phyloP scores from a whole-genome alignment of 352 stramenopile species.

The Globisporangium paroecandrum region DNA sequence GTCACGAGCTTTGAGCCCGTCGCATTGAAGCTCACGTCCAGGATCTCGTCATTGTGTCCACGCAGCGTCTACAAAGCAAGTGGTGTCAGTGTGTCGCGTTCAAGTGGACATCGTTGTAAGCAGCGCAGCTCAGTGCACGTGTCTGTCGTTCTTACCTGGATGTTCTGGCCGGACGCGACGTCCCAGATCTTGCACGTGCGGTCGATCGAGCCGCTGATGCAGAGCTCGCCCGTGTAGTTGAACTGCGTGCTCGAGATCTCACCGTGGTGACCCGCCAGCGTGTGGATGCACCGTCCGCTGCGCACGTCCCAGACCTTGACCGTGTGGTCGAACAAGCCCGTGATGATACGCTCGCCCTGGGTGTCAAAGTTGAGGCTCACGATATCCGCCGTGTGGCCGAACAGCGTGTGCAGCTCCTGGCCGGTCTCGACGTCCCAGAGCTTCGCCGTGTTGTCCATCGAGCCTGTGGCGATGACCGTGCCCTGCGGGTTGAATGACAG shows the following conservation, averaged over 20 bases:
- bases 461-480: slow-evolving; percentile 87
- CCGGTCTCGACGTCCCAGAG: slow-evolving; percentile 95
- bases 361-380: slow-evolving; percentile 94
- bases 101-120: background rate
- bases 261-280: slow-evolving; percentile 90
- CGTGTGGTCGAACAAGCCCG: slow-evolving; percentile 94
- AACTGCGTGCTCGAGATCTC: slow-evolving; percentile 96
- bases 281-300: slow-evolving; percentile 89
- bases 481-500: slow-evolving; percentile 94
- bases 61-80: slow-evolving; percentile 68
- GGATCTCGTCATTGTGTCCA: slow-evolving; percentile 94
- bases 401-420: slow-evolving; percentile 91
- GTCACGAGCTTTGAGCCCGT: slow-evolving; percentile 94
- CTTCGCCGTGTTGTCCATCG: slow-evolving; percentile 95
- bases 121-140: background rate
- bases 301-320: slow-evolving; percentile 91
- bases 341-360: slow-evolving; percentile 91
- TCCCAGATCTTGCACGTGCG: slow-evolving; percentile 94
- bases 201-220: slow-evolving; percentile 93
- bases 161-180: slow-evolving; percentile 86
- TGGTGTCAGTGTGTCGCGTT: background rate
- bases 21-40: slow-evolving; percentile 95
- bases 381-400: slow-evolving; percentile 94
- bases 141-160: slow-evolving; percentile 44
- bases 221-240: slow-evolving; percentile 92